phyloP scores from a whole-genome alignment of 495 filamentous ascomycete genomes.

The Parathielavia appendiculata region DNA sequence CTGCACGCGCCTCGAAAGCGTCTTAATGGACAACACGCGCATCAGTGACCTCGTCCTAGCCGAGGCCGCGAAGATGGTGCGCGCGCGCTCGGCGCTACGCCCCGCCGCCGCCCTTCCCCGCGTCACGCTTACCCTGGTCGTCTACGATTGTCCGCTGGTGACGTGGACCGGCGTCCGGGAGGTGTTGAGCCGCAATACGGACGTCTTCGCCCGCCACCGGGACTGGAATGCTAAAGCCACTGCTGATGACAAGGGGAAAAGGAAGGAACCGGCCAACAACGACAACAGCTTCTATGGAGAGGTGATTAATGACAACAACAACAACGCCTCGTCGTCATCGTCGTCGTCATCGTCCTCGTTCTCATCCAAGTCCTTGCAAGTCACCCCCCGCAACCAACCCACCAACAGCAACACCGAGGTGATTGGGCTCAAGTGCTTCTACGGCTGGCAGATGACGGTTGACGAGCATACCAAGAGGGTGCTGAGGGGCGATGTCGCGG shows the following conservation, averaged over 20 bases:
- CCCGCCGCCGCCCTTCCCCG: slow-evolving; percentile 10
- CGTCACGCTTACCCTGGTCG: slow-evolving; percentile 68
- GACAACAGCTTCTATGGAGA: too few relatives aligned
- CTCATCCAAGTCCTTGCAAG: neutral
- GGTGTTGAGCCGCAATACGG: slow-evolving; percentile 76
- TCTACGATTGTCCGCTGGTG: slow-evolving; percentile 84
- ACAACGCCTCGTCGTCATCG: too few relatives aligned
- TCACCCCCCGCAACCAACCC: neutral
- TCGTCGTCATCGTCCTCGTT: too few relatives aligned
- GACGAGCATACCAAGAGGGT: slow-evolving; percentile 87
- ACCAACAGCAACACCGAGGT: slow-evolving; percentile 49
- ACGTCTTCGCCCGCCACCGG: slow-evolving; percentile 34
- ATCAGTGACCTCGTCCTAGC: slow-evolving; percentile 81
- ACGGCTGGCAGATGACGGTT: slow-evolving; percentile 90
- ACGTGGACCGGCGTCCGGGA: slow-evolving; percentile 92
- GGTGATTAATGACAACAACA: too few relatives aligned
- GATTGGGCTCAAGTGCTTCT: slow-evolving; percentile 85
- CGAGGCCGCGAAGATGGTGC: slow-evolving; percentile 74
- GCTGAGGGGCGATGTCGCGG: slow-evolving; percentile 61
- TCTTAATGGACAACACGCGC: slow-evolving; percentile 93
- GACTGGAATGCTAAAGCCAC: slow-evolving; percentile 18
- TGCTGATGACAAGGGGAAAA: slow-evolving; percentile 1
- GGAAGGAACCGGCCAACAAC: neutral
- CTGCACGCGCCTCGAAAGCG: slow-evolving; percentile 60
- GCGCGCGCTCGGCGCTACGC: slow-evolving; percentile 48